phyloP scores from a whole-genome alignment of 495 filamentous ascomycete species.

The Hamigera avellanea region DNA sequence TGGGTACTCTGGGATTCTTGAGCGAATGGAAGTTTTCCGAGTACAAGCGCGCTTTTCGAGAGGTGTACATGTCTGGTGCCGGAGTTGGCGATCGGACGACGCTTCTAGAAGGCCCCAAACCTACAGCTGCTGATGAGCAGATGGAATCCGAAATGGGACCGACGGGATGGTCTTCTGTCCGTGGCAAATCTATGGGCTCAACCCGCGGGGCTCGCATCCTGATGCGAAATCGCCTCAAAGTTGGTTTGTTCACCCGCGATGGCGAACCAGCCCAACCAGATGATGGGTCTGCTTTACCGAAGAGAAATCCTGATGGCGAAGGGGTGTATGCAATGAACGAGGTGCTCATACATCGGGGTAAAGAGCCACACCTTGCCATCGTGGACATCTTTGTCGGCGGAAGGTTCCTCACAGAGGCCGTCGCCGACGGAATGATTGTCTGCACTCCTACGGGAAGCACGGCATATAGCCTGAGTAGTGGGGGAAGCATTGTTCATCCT shows the following conservation, averaged over 20 bases:
- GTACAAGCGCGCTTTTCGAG: constrained; percentile 78
- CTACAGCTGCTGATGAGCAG: constrained; percentile 8
- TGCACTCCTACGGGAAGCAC: constrained; percentile 90
- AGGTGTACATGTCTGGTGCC: constrained; percentile 88
- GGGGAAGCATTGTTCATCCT: constrained; percentile 92
- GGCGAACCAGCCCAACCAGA: constrained; percentile 36
- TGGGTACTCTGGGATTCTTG: constrained; percentile 91
- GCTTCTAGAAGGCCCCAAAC: constrained; percentile 17
- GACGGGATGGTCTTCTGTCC: constrained; percentile 58
- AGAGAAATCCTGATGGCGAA: constrained; percentile 22
- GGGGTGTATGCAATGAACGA: constrained; percentile 89
- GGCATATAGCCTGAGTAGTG: constrained; percentile 83
- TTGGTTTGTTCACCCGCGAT: constrained; percentile 59
- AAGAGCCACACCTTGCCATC: constrained; percentile 78
- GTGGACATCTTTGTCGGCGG: constrained; percentile 79
- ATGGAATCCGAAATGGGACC: constrained; percentile 18
- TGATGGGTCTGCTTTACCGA: constrained; percentile 22
- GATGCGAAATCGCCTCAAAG: constrained; percentile 73
- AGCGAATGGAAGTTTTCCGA: constrained; percentile 95
- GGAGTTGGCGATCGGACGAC: constrained; percentile 37
- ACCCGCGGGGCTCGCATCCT: constrained; percentile 65
- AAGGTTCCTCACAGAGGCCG: constrained; percentile 79
- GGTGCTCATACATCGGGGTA: constrained; percentile 82
- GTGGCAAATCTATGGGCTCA: constrained; percentile 72
- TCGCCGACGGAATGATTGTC: constrained; percentile 90